Evolutionary conservation across 768 basidiomycete species (phyloP).

Genomic region (Mycena vulgaris): DNA sequence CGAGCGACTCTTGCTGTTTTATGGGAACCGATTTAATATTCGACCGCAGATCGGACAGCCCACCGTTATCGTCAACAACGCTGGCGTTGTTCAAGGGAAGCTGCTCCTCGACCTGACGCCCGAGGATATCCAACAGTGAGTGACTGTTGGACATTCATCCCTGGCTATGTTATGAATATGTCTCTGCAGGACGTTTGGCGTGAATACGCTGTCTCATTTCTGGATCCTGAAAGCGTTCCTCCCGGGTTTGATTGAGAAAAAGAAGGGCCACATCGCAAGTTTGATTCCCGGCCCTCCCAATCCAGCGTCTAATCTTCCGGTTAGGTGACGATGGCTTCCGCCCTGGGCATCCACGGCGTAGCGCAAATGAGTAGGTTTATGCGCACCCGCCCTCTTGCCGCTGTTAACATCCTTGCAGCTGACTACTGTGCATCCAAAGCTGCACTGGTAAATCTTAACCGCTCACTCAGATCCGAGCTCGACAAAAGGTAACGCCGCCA

Average conservation of each 20-base stretch:
- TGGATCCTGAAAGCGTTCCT: constrained; percentile 96
- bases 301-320: constrained; percentile 36
- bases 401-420: constrained; percentile 57
- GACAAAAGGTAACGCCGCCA: constrained; percentile 71
- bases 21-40: background rate
- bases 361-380: constrained; percentile 80
- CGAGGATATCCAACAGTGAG: constrained; percentile 86
- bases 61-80: constrained; percentile 95
- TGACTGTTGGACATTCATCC: background rate
- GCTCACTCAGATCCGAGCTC: constrained; percentile 90
- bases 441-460: constrained; percentile 85
- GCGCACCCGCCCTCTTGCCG: constrained; percentile 3
- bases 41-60: constrained; percentile 82
- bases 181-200: constrained; percentile 82
- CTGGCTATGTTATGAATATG: constrained; percentile 14
- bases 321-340: constrained; percentile 85
- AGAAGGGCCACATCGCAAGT: constrained; percentile 88
- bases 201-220: constrained; percentile 92
- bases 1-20: constrained; percentile 21
- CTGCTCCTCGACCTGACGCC: constrained; percentile 83
- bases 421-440: constrained; percentile 97
- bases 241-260: constrained; percentile 85
- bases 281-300: background rate
- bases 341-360: constrained; percentile 78
- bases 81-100: constrained; percentile 94